A percentile compares a stretch with the other conserved stretches of the same genome.
These are phyloP conservation scores for Mycocentrospora acerina DNA, from an alignment of 2,329 filamentous ascomycete species.

Conservation along the genomic window DNA sequence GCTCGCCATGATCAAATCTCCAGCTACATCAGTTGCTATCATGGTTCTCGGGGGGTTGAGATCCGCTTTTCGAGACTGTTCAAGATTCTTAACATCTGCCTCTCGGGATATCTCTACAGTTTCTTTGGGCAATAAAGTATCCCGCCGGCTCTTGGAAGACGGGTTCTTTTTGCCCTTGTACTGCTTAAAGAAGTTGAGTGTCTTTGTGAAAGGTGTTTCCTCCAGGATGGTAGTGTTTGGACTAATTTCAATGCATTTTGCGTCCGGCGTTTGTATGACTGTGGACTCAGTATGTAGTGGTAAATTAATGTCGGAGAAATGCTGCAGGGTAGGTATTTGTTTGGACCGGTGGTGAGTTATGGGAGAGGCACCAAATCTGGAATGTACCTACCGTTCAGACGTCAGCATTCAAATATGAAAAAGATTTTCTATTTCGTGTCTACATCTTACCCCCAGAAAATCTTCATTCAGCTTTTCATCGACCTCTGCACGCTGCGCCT, in stretches of 20 bases:
- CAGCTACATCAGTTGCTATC: neutral
- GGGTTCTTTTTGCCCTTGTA: slow-evolving; percentile 14
- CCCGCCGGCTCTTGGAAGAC: slow-evolving; percentile 16
- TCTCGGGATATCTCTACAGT: slow-evolving; percentile 17
- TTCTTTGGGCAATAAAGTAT: slow-evolving; percentile 22
- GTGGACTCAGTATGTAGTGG: neutral
- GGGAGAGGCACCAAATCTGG: no score
- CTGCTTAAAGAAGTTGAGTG: slow-evolving; percentile 20
- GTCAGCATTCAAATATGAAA: no score
- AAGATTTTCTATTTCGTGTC: no score
- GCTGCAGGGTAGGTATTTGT: no score
- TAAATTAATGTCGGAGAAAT: no score
- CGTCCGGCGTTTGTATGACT: slow-evolving; percentile 1
- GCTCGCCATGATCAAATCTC: neutral
- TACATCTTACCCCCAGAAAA: no score
- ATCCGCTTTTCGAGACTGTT: slow-evolving; percentile 12
- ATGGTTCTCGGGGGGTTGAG: neutral
- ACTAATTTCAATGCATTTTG: slow-evolving; percentile 9
- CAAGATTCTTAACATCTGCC: slow-evolving; percentile 11
- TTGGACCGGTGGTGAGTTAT: no score
- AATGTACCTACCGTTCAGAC: no score
- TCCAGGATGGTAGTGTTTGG: slow-evolving; percentile 1
- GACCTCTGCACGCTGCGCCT: no score
- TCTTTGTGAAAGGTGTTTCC: slow-evolving; percentile 20
- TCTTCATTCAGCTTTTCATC: no score